These are phyloP conservation scores for Tetrahymena elliotti DNA, from an alignment of 73 alveolate species.

Conservation along the genomic window DNA sequence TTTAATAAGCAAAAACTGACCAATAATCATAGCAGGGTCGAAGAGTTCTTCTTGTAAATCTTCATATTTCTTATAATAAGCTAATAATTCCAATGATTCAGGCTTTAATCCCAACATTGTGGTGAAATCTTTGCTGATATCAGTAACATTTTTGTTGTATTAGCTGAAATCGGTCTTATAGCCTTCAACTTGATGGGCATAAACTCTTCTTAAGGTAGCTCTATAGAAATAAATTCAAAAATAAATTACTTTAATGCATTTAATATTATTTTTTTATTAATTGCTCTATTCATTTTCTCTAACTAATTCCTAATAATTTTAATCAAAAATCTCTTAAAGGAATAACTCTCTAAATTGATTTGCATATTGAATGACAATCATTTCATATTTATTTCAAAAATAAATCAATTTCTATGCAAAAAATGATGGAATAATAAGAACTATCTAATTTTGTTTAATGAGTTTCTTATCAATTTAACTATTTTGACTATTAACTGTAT, in stretches of 20 bases:
- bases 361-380: neutral
- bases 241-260: neutral
- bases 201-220: constrained; percentile 30
- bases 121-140: constrained; percentile 12
- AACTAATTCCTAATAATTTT: neutral
- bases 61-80: neutral
- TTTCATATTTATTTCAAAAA: too few relatives aligned
- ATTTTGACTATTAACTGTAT: too few relatives aligned
- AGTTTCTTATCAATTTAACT: too few relatives aligned
- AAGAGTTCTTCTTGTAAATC: neutral
- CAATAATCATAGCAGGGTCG: constrained; percentile 1
- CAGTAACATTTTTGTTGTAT: constrained; percentile 6
- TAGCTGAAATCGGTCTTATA: neutral
- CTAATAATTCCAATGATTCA: neutral
- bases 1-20: neutral
- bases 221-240: neutral
- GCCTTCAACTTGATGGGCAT: constrained; percentile 13
- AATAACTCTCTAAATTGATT: too few relatives aligned
- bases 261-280: too few relatives aligned
- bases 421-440: too few relatives aligned
- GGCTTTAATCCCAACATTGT: constrained; percentile 9
- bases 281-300: neutral
- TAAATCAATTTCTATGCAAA: neutral
- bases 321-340: neutral
- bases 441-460: too few relatives aligned